Conservation (phyloP, 352 stramenopile species). For the Globisporangium paddicum region DNA sequence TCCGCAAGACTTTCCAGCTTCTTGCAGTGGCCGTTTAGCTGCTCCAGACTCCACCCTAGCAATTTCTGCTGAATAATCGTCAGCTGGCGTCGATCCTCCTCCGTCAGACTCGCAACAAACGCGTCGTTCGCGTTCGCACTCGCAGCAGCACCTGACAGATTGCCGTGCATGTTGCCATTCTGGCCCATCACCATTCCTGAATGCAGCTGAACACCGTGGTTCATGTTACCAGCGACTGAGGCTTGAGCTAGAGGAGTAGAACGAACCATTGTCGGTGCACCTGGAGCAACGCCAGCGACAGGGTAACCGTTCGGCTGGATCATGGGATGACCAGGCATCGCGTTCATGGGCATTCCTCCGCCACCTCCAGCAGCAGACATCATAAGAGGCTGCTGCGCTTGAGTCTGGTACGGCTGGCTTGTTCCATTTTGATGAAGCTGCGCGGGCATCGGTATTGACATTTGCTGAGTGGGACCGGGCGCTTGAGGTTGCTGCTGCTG, state of each 20-base stretch:
- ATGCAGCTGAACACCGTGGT: background rate
- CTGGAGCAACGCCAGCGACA: background rate
- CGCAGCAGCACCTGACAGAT: background rate
- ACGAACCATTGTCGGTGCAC: background rate
- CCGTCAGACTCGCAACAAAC: slow-evolving; percentile 39
- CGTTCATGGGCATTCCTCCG: background rate
- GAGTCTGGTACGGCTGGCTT: slow-evolving; percentile 10
- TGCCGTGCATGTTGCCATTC: background rate
- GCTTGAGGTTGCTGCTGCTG: slow-evolving; percentile 22
- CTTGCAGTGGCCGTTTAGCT: slow-evolving; percentile 74
- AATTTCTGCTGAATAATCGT: slow-evolving; percentile 71
- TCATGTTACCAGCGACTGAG: background rate
- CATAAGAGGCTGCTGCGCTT: background rate
- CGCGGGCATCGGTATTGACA: slow-evolving; percentile 25
- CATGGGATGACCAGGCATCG: slow-evolving; percentile 3
- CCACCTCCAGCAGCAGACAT: slow-evolving; percentile 4
- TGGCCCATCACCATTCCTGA: background rate
- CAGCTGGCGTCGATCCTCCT: slow-evolving; percentile 70
- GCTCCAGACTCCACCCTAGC: slow-evolving; percentile 56
- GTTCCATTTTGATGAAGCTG: slow-evolving; percentile 17
- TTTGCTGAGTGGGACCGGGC: slow-evolving; percentile 10
- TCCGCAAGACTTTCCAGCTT: slow-evolving; percentile 81
- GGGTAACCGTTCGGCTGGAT: slow-evolving; percentile 5
- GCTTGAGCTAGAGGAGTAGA: background rate
- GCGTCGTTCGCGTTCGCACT: slow-evolving; percentile 13